A percentile compares a stretch with the other conserved stretches of the same genome.
Conservation (phyloP, 495 filamentous ascomycete genomes). For the Aspergillus coremiiformis region DNA sequence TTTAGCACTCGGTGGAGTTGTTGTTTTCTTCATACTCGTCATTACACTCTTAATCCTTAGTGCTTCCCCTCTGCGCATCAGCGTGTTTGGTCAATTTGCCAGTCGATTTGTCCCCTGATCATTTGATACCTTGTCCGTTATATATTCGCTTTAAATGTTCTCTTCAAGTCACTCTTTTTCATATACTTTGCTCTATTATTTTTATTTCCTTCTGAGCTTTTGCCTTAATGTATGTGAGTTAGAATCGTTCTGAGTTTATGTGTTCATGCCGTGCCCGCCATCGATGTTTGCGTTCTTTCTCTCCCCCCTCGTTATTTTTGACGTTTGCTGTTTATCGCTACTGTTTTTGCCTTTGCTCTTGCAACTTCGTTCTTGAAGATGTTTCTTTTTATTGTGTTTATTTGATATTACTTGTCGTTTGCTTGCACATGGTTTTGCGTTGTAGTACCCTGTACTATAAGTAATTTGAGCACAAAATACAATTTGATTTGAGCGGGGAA, state of each 20-base stretch:
- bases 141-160: conserved; percentile 11
- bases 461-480: conserved; percentile 35
- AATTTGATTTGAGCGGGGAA: conserved; percentile 31
- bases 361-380: conserved; percentile 6
- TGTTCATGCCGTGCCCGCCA: conserved; percentile 21
- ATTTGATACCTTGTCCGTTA: conserved; percentile 27
- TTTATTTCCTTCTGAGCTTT: conserved; percentile 8
- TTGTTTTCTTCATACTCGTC: conserved; percentile 16
- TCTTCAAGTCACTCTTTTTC: conserved; percentile 17
- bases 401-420: conserved; percentile 13
- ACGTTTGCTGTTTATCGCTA: conserved; percentile 6
- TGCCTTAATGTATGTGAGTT: conserved; percentile 16
- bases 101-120: conserved; percentile 15
- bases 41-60: conserved; percentile 22
- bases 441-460: conserved; percentile 41
- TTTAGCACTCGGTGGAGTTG: conserved; percentile 43
- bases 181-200: conserved; percentile 10
- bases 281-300: background rate
- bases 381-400: conserved; percentile 11
- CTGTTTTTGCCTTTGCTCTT: conserved; percentile 7
- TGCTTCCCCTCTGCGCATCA: conserved; percentile 22
- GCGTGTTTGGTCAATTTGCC: conserved; percentile 22
- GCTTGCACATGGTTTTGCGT: conserved; percentile 29
- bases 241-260: conserved; percentile 20
- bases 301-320: conserved; percentile 3